Evolutionary conservation across 2,329 filamentous ascomycete genomes (phyloP), one percentile per base, ranked within the genome.

Genomic region (Colletotrichum navitas): DNA sequence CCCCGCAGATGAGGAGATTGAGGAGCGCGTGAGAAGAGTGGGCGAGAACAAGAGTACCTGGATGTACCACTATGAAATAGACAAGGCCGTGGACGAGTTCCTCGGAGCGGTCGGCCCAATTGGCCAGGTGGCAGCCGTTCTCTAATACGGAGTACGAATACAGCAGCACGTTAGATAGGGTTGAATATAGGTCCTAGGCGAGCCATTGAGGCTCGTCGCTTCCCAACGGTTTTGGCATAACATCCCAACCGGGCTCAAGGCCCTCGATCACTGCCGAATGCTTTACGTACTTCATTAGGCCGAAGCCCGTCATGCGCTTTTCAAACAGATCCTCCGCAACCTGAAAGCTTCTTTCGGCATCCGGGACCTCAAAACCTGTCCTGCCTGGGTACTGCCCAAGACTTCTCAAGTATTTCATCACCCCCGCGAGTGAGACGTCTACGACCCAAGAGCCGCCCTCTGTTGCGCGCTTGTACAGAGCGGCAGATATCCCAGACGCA

Each of bases 331-430:
- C 84, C 36, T 79, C n/a, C n/a, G n/a, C 75, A 7, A n/a, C 18
- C 0, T 74, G 68, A 0, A 79, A 73, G 4, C 70, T 74, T 8
- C 75, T 74, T 43, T 79, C 80, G 68, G 84, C 79, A 14, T 41
- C 29, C 14, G 67, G 74, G 5, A 76, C 76, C 2, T 82, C 74
- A 54, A 89, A 89, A 0, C 86, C 86, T 2, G 74, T 79, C 1
- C 74, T 75, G 0, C 81, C 85, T 5, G 80, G 77, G 72, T 84
- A 85, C 68, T 87, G 87, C 0, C 88, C 88, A 18, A 90, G 75
- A 39, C 85, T 87, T 36, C 86, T 80, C 47, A 90, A 76, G 76
- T 89, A 90, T 74, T 85, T 88, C 85, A 86, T 86, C 5, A 39
- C 47, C 4, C 59, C 49, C 5, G 49, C 49, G 14, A 32, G 51